Evolutionary conservation across 176 grass and related monocot species (phyloP).

Genomic region (Musa troglodytarum): DNA sequence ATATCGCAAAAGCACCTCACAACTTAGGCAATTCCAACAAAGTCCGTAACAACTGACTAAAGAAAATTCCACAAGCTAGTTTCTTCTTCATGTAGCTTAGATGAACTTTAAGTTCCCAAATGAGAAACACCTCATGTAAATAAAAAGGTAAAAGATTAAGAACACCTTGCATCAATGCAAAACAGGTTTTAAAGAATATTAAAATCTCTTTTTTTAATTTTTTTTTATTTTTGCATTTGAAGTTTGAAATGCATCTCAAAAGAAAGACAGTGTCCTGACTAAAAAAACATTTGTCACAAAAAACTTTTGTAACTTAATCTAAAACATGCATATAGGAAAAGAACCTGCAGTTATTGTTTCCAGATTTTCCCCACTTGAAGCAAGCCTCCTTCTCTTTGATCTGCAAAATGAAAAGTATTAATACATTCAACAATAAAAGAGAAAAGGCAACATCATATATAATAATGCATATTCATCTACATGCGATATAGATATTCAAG

Average conservation of each 20-base stretch:
- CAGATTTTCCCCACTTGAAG: conserved; percentile 57
- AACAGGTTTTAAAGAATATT: not conserved
- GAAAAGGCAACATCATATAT: not conserved
- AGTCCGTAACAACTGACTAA: too few species aligned
- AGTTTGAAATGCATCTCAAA: not conserved
- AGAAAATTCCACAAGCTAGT: not conserved
- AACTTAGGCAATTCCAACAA: too few species aligned
- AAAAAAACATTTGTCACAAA: not conserved
- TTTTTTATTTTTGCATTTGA: not conserved
- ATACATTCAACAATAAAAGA: conserved; percentile 3
- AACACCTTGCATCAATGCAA: not conserved
- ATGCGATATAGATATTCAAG: not conserved
- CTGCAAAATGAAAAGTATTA: conserved; percentile 22
- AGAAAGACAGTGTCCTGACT: not conserved
- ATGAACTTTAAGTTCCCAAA: not conserved
- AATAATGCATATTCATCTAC: not conserved
- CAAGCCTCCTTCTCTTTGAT: conserved; percentile 80
- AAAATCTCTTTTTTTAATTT: not conserved
- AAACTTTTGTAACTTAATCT: not conserved
- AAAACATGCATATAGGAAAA: not conserved
- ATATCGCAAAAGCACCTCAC: too few species aligned
- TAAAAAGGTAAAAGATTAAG: not conserved
- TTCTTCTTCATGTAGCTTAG: not conserved
- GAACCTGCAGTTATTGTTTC: conserved; percentile 43
- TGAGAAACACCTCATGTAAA: not conserved